Evolutionary conservation across 2,329 filamentous ascomycete species (phyloP).

Genomic region (Fonsecaea erecta): DNA sequence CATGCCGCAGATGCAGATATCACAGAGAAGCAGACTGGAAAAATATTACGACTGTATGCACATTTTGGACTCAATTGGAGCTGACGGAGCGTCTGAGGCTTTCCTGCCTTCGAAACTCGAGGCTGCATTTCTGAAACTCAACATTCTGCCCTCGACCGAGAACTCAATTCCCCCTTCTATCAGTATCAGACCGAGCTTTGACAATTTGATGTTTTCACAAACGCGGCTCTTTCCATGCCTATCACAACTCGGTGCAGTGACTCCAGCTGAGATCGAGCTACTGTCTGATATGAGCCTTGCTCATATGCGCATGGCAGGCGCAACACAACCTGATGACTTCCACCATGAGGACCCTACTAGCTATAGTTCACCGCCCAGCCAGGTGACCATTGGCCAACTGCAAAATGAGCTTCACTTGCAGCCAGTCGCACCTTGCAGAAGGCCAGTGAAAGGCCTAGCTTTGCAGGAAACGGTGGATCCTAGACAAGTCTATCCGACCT

Average conservation of each 20-base stretch:
- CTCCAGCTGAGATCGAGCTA: background rate
- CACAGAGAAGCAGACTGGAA: slow-evolving; percentile 12
- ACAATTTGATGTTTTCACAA: background rate
- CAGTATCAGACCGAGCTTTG: background rate
- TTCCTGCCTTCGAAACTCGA: slow-evolving; percentile 16
- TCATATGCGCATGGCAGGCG: background rate
- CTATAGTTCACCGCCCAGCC: background rate
- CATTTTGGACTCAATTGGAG: slow-evolving; percentile 16
- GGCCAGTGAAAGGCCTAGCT: background rate
- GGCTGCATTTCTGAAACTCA: slow-evolving; percentile 14
- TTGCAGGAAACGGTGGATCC: background rate
- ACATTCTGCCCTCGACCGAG: slow-evolving; percentile 16
- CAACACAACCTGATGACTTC: background rate
- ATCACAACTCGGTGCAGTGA: slow-evolving; percentile 5
- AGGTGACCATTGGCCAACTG: background rate
- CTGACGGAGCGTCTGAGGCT: slow-evolving; percentile 2
- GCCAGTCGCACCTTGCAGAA: background rate
- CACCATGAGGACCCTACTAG: background rate
- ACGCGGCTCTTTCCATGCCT: background rate
- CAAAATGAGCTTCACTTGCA: background rate
- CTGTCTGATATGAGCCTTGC: background rate
- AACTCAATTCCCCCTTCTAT: slow-evolving; percentile 6
- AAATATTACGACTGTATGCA: slow-evolving; percentile 24
- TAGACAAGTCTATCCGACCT: background rate
- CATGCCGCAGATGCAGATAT: slow-evolving; percentile 46